Conservation (phyloP, 2,329 filamentous ascomycete genomes). For the Pseudogymnoascus sp. region DNA sequence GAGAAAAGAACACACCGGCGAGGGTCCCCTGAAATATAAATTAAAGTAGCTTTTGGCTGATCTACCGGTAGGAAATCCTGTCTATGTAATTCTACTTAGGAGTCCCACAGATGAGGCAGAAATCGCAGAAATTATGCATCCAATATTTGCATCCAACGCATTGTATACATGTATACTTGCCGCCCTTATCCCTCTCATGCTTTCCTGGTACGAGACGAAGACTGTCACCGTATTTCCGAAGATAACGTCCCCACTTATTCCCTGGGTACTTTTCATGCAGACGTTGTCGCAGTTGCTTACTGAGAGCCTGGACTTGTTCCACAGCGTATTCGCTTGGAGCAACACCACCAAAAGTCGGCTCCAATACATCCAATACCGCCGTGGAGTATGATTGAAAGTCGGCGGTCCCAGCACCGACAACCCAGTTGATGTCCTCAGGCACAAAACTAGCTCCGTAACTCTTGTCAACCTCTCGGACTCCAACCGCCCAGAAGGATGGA, state of each 20-base stretch:
- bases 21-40: neutral
- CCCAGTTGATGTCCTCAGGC: neutral
- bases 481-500: neutral
- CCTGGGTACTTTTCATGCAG: neutral
- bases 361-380: neutral
- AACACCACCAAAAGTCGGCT: neutral
- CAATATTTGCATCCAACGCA: neutral
- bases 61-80: neutral
- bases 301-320: neutral
- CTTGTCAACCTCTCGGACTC: neutral
- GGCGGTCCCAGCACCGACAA: neutral
- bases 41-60: neutral
- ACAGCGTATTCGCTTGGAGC: neutral
- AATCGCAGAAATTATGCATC: neutral
- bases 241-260: neutral
- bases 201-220: neutral
- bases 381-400: neutral
- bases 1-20: neutral
- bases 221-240: neutral
- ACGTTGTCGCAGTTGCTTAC: neutral
- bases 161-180: neutral
- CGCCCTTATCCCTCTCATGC: neutral
- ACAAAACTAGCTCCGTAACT: neutral
- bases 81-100: neutral
- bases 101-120: neutral